phyloP scores from a whole-genome alignment of 1,284 basidiomycete genomes.

The Malassezia brasiliensis region DNA sequence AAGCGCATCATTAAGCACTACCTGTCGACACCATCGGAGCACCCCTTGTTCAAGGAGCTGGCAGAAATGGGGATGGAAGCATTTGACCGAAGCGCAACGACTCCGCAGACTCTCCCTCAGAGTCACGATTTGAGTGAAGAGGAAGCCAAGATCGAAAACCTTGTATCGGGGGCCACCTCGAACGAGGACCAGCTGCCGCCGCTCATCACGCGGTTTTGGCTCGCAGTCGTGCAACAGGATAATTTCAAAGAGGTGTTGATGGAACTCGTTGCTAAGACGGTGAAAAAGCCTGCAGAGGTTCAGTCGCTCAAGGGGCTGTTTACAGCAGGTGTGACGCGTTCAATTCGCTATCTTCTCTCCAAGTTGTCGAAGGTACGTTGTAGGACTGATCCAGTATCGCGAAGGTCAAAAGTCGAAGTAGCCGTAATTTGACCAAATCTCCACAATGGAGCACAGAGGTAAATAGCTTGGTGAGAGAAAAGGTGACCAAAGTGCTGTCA shows the following conservation, averaged over 20 bases:
- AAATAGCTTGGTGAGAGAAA: no score
- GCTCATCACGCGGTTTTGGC: conserved; percentile 26
- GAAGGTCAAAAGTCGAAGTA: background rate
- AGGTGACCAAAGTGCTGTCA: no score
- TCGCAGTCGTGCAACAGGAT: conserved; percentile 25
- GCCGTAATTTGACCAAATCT: background rate
- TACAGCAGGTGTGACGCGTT: conserved; percentile 39
- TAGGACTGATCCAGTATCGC: background rate
- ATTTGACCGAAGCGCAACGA: conserved; percentile 17
- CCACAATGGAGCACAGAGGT: background rate
- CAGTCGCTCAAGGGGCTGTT: conserved; percentile 46
- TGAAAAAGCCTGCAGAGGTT: conserved; percentile 32
- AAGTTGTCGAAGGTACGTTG: conserved; percentile 33
- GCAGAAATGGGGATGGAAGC: background rate
- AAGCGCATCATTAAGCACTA: conserved; percentile 17
- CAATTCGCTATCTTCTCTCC: conserved; percentile 35
- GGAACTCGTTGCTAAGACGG: conserved; percentile 28
- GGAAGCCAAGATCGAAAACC: background rate
- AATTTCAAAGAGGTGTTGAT: conserved; percentile 32
- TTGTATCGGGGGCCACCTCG: conserved; percentile 12
- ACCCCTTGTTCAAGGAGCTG: conserved; percentile 29
- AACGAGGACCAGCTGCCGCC: conserved; percentile 4
- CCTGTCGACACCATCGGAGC: conserved; percentile 11
- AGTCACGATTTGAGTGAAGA: background rate
- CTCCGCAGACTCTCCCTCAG: background rate